A percentile compares a stretch with the other conserved stretches of the same genome.
Conservation (phyloP, 2,329 filamentous ascomycete species). For the Aspergillus pseudoterreus region DNA sequence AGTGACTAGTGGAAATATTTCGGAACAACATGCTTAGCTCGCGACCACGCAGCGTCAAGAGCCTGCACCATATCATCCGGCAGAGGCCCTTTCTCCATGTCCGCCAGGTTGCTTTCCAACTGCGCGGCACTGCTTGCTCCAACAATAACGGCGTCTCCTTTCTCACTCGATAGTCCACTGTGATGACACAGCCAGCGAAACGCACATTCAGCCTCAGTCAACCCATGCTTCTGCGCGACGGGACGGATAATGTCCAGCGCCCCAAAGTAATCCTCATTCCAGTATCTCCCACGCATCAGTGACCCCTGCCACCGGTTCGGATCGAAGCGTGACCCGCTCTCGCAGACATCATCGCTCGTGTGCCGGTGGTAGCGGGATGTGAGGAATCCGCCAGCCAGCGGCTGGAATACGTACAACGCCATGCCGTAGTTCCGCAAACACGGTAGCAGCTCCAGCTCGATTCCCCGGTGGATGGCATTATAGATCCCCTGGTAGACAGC, state of each 20-base stretch:
- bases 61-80: slow-evolving; percentile 39
- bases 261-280: slow-evolving; percentile 41
- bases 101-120: slow-evolving; percentile 34
- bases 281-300: slow-evolving; percentile 37
- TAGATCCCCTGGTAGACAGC: slow-evolving; percentile 48
- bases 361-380: slow-evolving; percentile 39
- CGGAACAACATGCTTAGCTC: slow-evolving; percentile 23
- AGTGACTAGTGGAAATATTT: slow-evolving; percentile 29
- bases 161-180: slow-evolving; percentile 28
- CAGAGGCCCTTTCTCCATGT: slow-evolving; percentile 37
- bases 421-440: slow-evolving; percentile 43
- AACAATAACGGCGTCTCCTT: slow-evolving; percentile 38
- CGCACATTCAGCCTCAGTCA: slow-evolving; percentile 43
- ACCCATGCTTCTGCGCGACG: slow-evolving; percentile 35
- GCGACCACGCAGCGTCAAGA: slow-evolving; percentile 35
- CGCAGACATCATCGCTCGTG: slow-evolving; percentile 5
- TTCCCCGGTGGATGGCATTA: slow-evolving; percentile 34
- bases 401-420: slow-evolving; percentile 40
- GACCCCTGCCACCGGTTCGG: slow-evolving; percentile 38
- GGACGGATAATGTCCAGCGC: slow-evolving; percentile 40
- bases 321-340: slow-evolving; percentile 22
- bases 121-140: slow-evolving; percentile 35
- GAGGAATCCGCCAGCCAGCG: slow-evolving; percentile 46
- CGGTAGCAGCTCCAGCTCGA: slow-evolving; percentile 42
- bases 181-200: slow-evolving; percentile 47